A percentile compares a stretch with the other conserved stretches of the same genome.
These are phyloP conservation scores for Chiua sp. DNA, from an alignment of 1,284 basidiomycete species.

Conservation along the genomic window DNA sequence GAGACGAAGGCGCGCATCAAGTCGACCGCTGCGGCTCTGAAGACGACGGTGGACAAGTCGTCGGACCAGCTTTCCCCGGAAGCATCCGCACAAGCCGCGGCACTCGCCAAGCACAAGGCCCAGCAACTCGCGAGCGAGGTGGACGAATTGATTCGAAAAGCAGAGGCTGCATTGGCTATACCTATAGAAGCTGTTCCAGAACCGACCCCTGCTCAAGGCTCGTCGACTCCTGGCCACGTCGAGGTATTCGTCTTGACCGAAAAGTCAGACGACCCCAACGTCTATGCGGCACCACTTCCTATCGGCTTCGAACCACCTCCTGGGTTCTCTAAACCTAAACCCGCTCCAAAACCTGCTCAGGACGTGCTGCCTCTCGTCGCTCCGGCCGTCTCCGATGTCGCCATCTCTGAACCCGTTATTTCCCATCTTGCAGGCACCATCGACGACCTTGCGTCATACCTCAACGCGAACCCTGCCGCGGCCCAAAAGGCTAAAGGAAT, in stretches of 20 bases:
- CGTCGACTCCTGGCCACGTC: no score
- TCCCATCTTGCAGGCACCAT: conserved; percentile 93
- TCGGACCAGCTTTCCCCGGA: conserved; percentile 44
- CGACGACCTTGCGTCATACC: conserved; percentile 88
- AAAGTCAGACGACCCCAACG: conserved; percentile 45
- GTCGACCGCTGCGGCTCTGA: conserved; percentile 51
- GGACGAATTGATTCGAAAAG: conserved; percentile 66
- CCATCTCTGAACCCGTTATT: conserved; percentile 85
- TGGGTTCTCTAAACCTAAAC: conserved; percentile 70
- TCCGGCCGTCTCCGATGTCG: conserved; percentile 79
- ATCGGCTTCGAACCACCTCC: conserved; percentile 94
- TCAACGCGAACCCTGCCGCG: conserved; percentile 76
- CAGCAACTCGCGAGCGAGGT: conserved; percentile 66
- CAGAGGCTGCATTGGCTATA: conserved; percentile 70
- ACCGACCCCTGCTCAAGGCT: conserved; percentile 11
- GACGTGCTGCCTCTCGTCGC: conserved; percentile 79
- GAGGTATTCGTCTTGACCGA: conserved; percentile 34
- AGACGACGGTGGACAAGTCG: conserved; percentile 53
- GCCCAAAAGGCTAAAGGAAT: conserved; percentile 72
- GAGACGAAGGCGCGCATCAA: conserved; percentile 56
- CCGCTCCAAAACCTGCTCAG: conserved; percentile 44
- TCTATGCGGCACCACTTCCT: conserved; percentile 81
- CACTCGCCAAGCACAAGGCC: conserved; percentile 52
- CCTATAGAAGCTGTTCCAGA: conserved; percentile 26
- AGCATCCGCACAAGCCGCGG: conserved; percentile 45